Percentiles rank a stretch among this genome's conserved stretches.
These are phyloP conservation scores for Globisporangium cederbergense DNA, from an alignment of 352 stramenopile species.

Conservation along the genomic window DNA sequence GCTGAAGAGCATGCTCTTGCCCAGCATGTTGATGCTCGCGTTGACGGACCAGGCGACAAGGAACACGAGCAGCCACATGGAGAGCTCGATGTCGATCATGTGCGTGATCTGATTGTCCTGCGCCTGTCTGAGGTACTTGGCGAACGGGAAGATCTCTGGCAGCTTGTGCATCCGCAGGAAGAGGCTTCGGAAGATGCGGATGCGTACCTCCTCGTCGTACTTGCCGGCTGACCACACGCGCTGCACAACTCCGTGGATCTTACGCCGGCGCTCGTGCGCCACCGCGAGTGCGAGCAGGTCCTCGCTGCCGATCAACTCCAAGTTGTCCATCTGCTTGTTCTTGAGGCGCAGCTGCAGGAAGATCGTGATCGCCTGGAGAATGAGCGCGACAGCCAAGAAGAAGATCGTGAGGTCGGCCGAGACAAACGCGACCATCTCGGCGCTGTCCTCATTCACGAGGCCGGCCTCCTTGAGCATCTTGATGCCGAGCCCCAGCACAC, in stretches of 20 bases:
- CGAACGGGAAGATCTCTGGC: slow-evolving; percentile 57
- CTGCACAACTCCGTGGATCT: background rate
- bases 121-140: slow-evolving; percentile 68
- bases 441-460: slow-evolving; percentile 24
- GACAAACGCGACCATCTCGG: slow-evolving; percentile 50
- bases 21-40: slow-evolving; percentile 15
- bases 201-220: slow-evolving; percentile 10
- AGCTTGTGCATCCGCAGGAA: slow-evolving; percentile 41
- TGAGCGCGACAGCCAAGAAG: slow-evolving; percentile 45
- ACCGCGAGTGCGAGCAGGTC: slow-evolving; percentile 24
- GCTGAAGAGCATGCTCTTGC: slow-evolving; percentile 17
- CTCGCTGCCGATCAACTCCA: slow-evolving; percentile 42
- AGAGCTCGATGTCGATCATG: slow-evolving; percentile 72
- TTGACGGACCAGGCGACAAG: slow-evolving; percentile 41
- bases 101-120: slow-evolving; percentile 21
- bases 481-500: slow-evolving; percentile 45
- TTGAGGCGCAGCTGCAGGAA: slow-evolving; percentile 42
- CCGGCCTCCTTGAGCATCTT: slow-evolving; percentile 47
- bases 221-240: slow-evolving; percentile 5
- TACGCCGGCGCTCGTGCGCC: background rate
- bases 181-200: slow-evolving; percentile 37
- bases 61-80: slow-evolving; percentile 59
- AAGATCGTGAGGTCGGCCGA: slow-evolving; percentile 58
- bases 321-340: slow-evolving; percentile 33
- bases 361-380: slow-evolving; percentile 48